A percentile compares a stretch with the other conserved stretches of the same genome.
These are phyloP conservation scores for Colletotrichum sp. DNA, from an alignment of 2,329 filamentous ascomycete species.

Conservation along the genomic window DNA sequence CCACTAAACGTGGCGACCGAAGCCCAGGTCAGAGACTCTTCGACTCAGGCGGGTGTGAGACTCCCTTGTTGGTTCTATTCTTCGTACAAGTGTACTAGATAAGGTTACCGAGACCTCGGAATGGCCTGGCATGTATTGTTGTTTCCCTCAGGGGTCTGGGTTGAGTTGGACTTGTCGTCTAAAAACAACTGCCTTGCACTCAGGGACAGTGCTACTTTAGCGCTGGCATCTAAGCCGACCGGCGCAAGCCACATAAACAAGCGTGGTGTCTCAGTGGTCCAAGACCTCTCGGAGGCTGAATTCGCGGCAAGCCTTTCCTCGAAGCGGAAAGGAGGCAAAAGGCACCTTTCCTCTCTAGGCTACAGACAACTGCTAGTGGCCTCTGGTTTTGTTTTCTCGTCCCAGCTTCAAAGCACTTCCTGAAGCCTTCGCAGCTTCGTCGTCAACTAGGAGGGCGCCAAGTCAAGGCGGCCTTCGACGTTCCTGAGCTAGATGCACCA, in stretches of 20 bases:
- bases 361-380: neutral
- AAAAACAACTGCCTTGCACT: neutral
- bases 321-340: neutral
- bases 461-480: neutral
- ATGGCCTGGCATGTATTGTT: neutral
- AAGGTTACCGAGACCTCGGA: neutral
- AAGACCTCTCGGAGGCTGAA: neutral
- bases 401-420: neutral
- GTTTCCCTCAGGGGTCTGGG: neutral
- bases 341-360: neutral
- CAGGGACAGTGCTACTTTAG: neutral
- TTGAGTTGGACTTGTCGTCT: neutral
- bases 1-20: neutral
- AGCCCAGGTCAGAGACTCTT: neutral
- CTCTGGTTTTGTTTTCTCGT: neutral
- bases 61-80: neutral
- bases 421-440: neutral
- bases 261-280: slow-evolving; percentile 1
- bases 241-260: neutral
- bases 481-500: slow-evolving; percentile 8
- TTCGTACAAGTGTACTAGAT: neutral
- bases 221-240: neutral
- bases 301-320: neutral
- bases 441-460: neutral
- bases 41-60: neutral